Percentiles rank a stretch among this genome's conserved stretches.
Conservation (phyloP, 768 basidiomycete genomes). For the Daedalea quercina region DNA sequence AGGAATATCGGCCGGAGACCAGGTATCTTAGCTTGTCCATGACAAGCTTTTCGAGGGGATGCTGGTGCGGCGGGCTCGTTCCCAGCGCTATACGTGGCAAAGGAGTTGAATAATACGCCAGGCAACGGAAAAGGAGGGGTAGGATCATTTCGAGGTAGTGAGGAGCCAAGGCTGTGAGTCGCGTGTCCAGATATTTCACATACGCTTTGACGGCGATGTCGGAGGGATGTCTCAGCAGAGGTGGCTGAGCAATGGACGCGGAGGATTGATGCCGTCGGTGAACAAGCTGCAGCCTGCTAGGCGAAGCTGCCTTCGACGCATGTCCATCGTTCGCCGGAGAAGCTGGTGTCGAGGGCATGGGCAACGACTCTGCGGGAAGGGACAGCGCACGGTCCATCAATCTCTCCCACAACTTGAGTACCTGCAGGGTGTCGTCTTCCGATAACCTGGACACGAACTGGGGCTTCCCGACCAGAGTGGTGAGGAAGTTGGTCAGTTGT, state of each 20-base stretch:
- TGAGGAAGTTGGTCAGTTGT: constrained; percentile 51
- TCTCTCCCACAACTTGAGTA: constrained; percentile 53
- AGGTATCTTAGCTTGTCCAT: constrained; percentile 50
- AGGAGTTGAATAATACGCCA: constrained; percentile 58
- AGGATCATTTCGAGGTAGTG: constrained; percentile 48
- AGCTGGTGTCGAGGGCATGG: constrained; percentile 10
- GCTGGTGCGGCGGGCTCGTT: constrained; percentile 26
- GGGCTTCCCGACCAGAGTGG: constrained; percentile 38
- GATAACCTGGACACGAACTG: constrained; percentile 55
- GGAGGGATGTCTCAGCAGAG: constrained; percentile 40
- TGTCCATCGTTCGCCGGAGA: constrained; percentile 25
- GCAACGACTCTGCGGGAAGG: constrained; percentile 12
- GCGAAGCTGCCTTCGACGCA: constrained; percentile 23
- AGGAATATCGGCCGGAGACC: constrained; percentile 58
- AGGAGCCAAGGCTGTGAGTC: constrained; percentile 53
- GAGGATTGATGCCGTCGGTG: constrained; percentile 63
- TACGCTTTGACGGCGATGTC: constrained; percentile 61
- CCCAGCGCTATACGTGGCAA: constrained; percentile 62
- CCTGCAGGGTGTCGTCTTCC: constrained; percentile 47
- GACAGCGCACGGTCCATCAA: constrained; percentile 50
- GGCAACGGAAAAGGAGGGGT: constrained; percentile 66
- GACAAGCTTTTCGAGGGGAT: constrained; percentile 45
- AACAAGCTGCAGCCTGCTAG: constrained; percentile 21
- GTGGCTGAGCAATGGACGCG: constrained; percentile 36
- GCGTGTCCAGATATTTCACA: constrained; percentile 53